phyloP scores from a whole-genome alignment of 495 filamentous ascomycete genomes.

The Aspergillus conjunctus region DNA sequence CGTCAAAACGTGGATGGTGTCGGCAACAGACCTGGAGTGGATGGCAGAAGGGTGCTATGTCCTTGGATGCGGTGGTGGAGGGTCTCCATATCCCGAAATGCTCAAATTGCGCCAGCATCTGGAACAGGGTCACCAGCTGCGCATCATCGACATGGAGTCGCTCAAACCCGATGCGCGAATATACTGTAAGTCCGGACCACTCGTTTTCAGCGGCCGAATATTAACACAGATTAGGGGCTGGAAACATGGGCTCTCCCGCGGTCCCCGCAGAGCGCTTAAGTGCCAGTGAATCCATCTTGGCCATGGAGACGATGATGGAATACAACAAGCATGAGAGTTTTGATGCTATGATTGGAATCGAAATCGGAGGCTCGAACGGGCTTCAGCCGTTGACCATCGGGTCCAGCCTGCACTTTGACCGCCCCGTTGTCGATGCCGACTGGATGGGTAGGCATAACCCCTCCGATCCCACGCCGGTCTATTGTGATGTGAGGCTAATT shows the following conservation, averaged over 20 bases:
- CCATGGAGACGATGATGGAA: conserved; percentile 35
- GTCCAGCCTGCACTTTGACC: conserved; percentile 27
- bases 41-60: conserved; percentile 62
- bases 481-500: too few relatives aligned
- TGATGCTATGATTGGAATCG: conserved; percentile 35
- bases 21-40: conserved; percentile 57
- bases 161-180: conserved; percentile 18
- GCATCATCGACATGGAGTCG: conserved; percentile 16
- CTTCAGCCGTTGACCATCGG: conserved; percentile 38
- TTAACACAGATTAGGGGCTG: too few relatives aligned
- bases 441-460: too few relatives aligned
- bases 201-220: too few relatives aligned
- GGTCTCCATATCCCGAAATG: conserved; percentile 38
- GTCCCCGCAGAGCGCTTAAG: conserved; percentile 37
- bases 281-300: conserved; percentile 34
- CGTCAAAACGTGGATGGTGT: conserved; percentile 53
- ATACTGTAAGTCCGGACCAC: too few relatives aligned
- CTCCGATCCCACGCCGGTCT: too few relatives aligned
- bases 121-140: too few relatives aligned
- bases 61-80: conserved; percentile 60
- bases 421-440: conserved; percentile 42
- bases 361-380: conserved; percentile 45
- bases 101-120: too few relatives aligned
- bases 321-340: conserved; percentile 29
- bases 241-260: conserved; percentile 33